Conservation (phyloP, 2,329 filamentous ascomycete species). For the Aureobasidium melanogenum region DNA sequence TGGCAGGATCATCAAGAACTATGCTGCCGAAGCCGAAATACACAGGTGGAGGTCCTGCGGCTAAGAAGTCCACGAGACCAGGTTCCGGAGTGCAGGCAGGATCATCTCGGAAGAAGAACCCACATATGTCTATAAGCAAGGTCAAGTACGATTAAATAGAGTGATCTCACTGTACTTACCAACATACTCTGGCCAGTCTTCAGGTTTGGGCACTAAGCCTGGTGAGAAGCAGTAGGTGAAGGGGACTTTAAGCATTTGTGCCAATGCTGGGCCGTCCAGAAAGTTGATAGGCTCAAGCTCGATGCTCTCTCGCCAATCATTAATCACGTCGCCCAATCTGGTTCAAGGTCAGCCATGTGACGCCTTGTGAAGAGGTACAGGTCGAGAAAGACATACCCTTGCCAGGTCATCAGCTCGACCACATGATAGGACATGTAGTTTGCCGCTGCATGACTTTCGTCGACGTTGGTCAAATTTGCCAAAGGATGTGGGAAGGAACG, state of each 20-base stretch:
- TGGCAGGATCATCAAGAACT: constrained; percentile 66
- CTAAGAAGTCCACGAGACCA: constrained; percentile 58
- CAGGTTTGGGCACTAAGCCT: constrained; percentile 66
- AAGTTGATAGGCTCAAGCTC: constrained; percentile 69
- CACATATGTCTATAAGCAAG: constrained; percentile 34
- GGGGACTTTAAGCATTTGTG: constrained; percentile 66
- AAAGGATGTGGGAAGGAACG: constrained; percentile 79
- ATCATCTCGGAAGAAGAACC: constrained; percentile 66
- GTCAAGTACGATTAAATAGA: background rate
- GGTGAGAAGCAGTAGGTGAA: constrained; percentile 92
- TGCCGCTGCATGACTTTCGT: constrained; percentile 65
- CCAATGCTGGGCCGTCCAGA: constrained; percentile 73
- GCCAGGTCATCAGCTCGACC: constrained; percentile 89
- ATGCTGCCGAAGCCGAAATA: constrained; percentile 82
- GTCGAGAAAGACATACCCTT: constrained; percentile 48
- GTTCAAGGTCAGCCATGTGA: constrained; percentile 25
- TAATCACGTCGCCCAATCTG: constrained; percentile 63
- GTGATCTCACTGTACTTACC: constrained; percentile 37
- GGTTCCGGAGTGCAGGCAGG: constrained; percentile 57
- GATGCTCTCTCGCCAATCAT: constrained; percentile 61
- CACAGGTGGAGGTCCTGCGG: constrained; percentile 60
- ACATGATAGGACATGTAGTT: constrained; percentile 79
- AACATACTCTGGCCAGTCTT: constrained; percentile 65
- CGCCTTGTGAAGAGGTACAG: background rate
- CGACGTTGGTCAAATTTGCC: constrained; percentile 68